These are phyloP conservation scores for Avena sativa DNA, from an alignment of 176 grass and related monocot species.

Conservation along the genomic window DNA sequence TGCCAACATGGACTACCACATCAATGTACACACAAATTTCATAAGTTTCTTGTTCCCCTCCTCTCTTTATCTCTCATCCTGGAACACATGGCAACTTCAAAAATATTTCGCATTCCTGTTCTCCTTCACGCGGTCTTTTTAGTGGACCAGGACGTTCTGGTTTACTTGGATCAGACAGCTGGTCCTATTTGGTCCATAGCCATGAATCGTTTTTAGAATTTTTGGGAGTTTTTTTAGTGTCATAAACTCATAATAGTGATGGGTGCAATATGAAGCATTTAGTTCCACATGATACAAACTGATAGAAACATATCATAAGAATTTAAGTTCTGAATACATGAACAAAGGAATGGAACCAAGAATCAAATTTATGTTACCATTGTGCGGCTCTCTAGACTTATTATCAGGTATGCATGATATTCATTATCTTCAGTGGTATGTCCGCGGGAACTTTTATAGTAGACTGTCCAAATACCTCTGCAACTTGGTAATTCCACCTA, in stretches of 20 bases:
- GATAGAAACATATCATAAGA: slow-evolving; percentile 12
- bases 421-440: slow-evolving; percentile 78
- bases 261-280: neutral
- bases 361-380: slow-evolving; percentile 67
- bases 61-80: neutral
- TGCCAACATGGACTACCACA: neutral
- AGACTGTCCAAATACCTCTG: slow-evolving; percentile 98
- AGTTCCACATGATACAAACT: neutral
- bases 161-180: neutral
- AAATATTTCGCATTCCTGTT: neutral
- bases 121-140: neutral
- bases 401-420: slow-evolving; percentile 99
- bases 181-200: neutral
- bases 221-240: neutral
- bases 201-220: neutral
- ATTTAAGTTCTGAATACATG: slow-evolving; percentile 11
- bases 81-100: slow-evolving; percentile 12
- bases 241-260: neutral
- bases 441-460: slow-evolving; percentile 88
- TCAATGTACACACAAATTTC: neutral
- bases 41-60: neutral
- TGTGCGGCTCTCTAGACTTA: slow-evolving; percentile 87
- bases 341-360: slow-evolving; percentile 6
- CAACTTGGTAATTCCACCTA: slow-evolving; percentile 92
- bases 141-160: neutral